Conservation (phyloP, 768 basidiomycete species). For the Hygrocybe punicea region DNA sequence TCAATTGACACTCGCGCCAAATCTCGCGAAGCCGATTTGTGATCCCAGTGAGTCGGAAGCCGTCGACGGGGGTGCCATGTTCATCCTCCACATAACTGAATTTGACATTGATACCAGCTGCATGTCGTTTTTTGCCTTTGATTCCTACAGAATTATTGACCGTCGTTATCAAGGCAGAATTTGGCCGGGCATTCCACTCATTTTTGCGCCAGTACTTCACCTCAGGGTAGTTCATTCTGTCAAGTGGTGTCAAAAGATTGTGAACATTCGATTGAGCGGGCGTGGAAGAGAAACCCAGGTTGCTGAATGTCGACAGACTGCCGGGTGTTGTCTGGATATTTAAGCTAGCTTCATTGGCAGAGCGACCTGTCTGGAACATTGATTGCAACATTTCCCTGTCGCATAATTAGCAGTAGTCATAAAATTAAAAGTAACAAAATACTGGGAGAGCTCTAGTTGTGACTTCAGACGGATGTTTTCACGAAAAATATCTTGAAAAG, state of each 20-base stretch:
- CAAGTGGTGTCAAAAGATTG: not conserved
- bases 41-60: not conserved
- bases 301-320: no score
- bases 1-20: not conserved
- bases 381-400: no score
- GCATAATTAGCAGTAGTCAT: no score
- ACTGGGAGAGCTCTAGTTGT: no score
- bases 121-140: not conserved
- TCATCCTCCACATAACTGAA: not conserved
- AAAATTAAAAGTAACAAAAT: no score
- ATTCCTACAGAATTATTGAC: not conserved
- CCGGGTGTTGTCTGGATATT: no score
- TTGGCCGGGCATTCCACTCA: not conserved
- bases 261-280: no score
- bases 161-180: not conserved
- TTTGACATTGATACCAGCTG: not conserved
- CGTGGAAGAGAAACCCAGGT: no score
- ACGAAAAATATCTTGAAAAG: no score
- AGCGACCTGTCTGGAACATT: no score
- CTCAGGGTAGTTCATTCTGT: not conserved
- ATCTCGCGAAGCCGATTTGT: not conserved
- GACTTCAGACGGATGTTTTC: no score
- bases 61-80: not conserved
- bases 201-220: not conserved
- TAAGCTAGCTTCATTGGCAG: no score